A percentile compares a stretch with the other conserved stretches of the same genome.
These are phyloP conservation scores for Aspergillus ochraceus DNA, from an alignment of 2,329 filamentous ascomycete genomes.

Conservation along the genomic window DNA sequence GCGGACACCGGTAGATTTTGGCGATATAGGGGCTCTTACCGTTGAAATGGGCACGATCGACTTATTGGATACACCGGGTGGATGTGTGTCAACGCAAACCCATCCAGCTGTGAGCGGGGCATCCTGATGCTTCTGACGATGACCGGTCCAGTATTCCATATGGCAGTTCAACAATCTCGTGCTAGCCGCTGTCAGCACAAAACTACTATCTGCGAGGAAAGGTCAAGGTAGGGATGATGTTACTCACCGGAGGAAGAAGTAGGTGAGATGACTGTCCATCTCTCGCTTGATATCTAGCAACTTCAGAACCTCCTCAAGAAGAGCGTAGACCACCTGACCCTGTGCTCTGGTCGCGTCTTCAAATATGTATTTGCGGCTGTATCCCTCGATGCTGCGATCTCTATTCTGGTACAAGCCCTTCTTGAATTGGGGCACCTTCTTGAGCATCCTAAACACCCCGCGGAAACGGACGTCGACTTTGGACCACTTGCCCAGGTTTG, in stretches of 20 bases:
- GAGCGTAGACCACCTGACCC: constrained; percentile 24
- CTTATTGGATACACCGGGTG: not conserved
- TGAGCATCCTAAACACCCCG: constrained; percentile 24
- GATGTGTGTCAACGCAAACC: constrained; percentile 20
- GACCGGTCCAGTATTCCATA: constrained; percentile 29
- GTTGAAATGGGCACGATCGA: constrained; percentile 22
- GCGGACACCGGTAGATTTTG: not conserved
- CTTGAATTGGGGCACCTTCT: constrained; percentile 21
- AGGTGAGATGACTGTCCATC: constrained; percentile 1
- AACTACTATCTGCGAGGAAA: too few species aligned
- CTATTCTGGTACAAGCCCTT: constrained; percentile 22
- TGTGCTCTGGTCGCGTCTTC: constrained; percentile 14
- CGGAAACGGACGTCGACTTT: constrained; percentile 23
- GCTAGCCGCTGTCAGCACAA: constrained; percentile 9
- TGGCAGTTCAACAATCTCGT: constrained; percentile 14
- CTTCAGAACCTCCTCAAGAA: constrained; percentile 23
- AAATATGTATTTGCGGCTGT: constrained; percentile 3
- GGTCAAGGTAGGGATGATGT: not conserved
- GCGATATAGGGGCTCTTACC: constrained; percentile 9
- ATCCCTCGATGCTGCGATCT: not conserved
- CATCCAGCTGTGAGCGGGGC: constrained; percentile 20
- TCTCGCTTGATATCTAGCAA: constrained; percentile 17
- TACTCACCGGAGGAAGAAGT: constrained; percentile 23
- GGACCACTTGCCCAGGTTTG: constrained; percentile 24
- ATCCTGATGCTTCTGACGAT: constrained; percentile 23